phyloP scores from a whole-genome alignment of 805 yeast species.

The Komagataella populi region DNA sequence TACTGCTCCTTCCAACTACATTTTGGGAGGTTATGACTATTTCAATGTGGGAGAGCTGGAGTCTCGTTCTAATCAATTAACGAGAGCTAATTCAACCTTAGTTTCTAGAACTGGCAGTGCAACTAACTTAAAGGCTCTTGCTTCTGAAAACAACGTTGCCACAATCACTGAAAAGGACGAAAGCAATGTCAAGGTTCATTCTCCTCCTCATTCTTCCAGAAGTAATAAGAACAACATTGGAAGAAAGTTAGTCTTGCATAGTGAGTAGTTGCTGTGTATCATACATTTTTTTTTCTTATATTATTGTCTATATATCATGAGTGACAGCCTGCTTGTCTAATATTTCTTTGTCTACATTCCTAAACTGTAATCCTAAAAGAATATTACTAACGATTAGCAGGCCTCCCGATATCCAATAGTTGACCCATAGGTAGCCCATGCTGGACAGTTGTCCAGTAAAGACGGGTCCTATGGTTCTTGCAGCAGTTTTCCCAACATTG shows the following conservation, averaged over 20 bases:
- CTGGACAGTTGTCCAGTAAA: slow-evolving; percentile 68
- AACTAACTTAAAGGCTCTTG: slow-evolving; percentile 7
- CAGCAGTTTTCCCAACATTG: slow-evolving; percentile 75
- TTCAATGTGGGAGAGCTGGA: slow-evolving; percentile 44
- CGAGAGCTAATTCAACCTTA: slow-evolving; percentile 12
- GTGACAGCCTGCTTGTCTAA: slow-evolving; percentile 3
- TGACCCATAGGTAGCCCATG: slow-evolving; percentile 26
- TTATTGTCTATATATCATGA: background rate
- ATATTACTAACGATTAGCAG: slow-evolving; percentile 35
- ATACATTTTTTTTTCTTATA: background rate
- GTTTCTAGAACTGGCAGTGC: slow-evolving; percentile 15
- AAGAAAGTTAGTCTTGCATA: background rate
- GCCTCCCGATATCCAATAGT: slow-evolving; percentile 39
- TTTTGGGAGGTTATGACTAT: slow-evolving; percentile 48
- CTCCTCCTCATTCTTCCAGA: background rate
- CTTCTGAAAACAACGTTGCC: background rate
- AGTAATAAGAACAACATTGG: background rate
- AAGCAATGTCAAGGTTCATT: background rate
- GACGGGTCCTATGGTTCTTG: slow-evolving; percentile 70
- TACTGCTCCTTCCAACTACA: slow-evolving; percentile 12
- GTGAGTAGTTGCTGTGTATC: background rate
- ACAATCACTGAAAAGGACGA: background rate
- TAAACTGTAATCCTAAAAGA: slow-evolving; percentile 27
- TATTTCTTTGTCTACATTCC: slow-evolving; percentile 23
- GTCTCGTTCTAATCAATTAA: slow-evolving; percentile 22